phyloP scores from a whole-genome alignment of 2,329 filamentous ascomycete species.

The Neofusicoccum cordaticola region DNA sequence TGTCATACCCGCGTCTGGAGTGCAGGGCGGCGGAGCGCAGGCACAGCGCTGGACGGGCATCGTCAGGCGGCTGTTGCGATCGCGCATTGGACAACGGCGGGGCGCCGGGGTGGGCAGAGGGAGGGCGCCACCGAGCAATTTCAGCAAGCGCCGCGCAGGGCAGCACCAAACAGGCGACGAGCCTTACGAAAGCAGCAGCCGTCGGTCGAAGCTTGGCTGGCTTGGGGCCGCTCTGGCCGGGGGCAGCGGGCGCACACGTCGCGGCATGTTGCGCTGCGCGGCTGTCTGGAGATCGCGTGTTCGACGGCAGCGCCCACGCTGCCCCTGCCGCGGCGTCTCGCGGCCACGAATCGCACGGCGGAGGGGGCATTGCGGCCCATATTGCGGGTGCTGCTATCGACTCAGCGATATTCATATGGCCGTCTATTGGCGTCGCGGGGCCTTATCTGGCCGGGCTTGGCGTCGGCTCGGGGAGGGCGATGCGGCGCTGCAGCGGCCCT shows the following conservation, averaged over 20 bases:
- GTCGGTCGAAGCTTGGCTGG: not conserved
- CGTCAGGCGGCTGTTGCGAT: slow-evolving; percentile 5
- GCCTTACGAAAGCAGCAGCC: not conserved
- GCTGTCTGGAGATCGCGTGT: not conserved
- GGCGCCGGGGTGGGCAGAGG: not conserved
- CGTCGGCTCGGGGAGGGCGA: not conserved
- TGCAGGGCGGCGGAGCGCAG: not conserved
- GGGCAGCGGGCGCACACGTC: not conserved
- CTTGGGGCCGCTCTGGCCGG: not conserved
- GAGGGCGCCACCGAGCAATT: slow-evolving; percentile 2
- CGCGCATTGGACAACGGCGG: not conserved
- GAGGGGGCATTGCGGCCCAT: not conserved
- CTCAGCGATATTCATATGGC: not conserved
- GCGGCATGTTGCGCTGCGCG: not conserved
- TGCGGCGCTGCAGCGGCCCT: not conserved
- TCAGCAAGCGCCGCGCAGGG: slow-evolving; percentile 7
- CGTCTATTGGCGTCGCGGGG: slow-evolving; percentile 14
- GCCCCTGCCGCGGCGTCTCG: not conserved
- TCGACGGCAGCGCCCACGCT: not conserved
- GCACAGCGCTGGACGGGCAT: not conserved
- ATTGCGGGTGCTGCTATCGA: not conserved
- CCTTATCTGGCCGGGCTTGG: slow-evolving; percentile 6
- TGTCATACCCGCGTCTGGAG: no score
- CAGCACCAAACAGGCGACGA: not conserved
- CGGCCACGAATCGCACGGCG: not conserved